Evolutionary conservation across 1,284 basidiomycete genomes (phyloP).

Genomic region (Pholiota adiposa): DNA sequence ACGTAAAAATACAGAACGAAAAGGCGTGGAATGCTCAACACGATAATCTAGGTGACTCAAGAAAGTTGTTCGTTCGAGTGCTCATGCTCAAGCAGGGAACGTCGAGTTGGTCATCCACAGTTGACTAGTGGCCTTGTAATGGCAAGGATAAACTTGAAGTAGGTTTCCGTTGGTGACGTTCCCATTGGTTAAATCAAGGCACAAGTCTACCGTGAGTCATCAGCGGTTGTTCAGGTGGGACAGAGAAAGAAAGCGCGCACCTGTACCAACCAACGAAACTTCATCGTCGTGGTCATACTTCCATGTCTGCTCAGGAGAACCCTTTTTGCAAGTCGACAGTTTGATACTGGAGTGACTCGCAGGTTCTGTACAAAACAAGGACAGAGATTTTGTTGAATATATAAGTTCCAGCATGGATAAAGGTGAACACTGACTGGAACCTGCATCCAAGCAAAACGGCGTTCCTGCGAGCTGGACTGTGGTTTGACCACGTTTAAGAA

Average conservation of each 20-base stretch:
- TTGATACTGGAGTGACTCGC: constrained; percentile 22
- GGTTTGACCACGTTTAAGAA: constrained; percentile 22
- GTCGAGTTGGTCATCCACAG: constrained; percentile 19
- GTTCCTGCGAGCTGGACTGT: constrained; percentile 27
- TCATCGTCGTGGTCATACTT: constrained; percentile 21
- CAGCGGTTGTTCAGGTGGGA: not conserved
- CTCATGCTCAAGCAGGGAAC: no score
- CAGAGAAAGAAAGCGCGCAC: constrained; percentile 13
- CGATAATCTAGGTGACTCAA: no score
- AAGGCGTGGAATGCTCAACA: no score
- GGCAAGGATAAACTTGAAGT: constrained; percentile 25
- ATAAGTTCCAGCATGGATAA: not conserved
- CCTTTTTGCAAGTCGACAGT: constrained; percentile 26
- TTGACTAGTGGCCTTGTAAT: constrained; percentile 22
- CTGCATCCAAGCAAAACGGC: constrained; percentile 28
- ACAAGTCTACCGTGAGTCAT: constrained; percentile 12
- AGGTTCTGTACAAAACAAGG: constrained; percentile 20
- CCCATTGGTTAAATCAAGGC: constrained; percentile 26
- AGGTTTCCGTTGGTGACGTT: constrained; percentile 21
- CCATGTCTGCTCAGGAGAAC: constrained; percentile 28
- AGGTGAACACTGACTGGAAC: constrained; percentile 13
- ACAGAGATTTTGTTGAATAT: not conserved
- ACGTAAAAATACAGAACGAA: no score
- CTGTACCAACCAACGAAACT: constrained; percentile 12
- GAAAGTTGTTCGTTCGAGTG: no score